phyloP scores from a whole-genome alignment of 768 basidiomycete genomes.

The Sporobolomyces roseus region DNA sequence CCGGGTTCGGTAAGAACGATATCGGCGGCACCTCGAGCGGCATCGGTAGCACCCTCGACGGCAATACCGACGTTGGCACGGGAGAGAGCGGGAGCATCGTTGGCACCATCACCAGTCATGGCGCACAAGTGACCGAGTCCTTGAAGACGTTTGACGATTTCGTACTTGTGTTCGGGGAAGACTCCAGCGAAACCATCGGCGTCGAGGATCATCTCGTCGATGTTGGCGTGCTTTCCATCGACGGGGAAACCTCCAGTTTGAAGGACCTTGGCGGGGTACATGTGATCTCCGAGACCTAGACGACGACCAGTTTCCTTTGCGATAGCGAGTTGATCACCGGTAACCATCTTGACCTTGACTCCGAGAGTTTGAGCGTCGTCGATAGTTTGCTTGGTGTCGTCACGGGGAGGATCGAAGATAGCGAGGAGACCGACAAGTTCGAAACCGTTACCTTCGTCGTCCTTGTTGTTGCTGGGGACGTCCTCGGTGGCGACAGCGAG shows the following conservation, averaged over 20 bases:
- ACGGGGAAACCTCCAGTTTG: slow-evolving; percentile 81
- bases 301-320: slow-evolving; percentile 99
- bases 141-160: slow-evolving; percentile 97
- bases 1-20: slow-evolving; percentile 97
- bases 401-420: slow-evolving; percentile 96
- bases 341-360: slow-evolving; percentile 99
- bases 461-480: slow-evolving; percentile 71
- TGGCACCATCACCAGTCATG: slow-evolving; percentile 99
- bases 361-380: slow-evolving; percentile 93
- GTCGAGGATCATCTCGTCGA: slow-evolving; percentile 99
- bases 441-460: slow-evolving; percentile 91
- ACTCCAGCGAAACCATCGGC: slow-evolving; percentile 99
- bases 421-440: slow-evolving; percentile 94
- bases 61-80: slow-evolving; percentile 99
- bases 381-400: slow-evolving; percentile 98
- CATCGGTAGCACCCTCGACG: slow-evolving; percentile 98
- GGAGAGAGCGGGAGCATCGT: slow-evolving; percentile 94
- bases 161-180: slow-evolving; percentile 99
- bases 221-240: slow-evolving; percentile 71
- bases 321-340: slow-evolving; percentile 99
- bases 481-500: slow-evolving; percentile 95
- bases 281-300: slow-evolving; percentile 96
- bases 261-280: slow-evolving; percentile 98
- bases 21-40: slow-evolving; percentile 96
- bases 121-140: slow-evolving; percentile 92